Evolutionary conservation across 805 yeast genomes (phyloP), one percentile per base, ranked within the genome.

Genomic region (Yamadazyma takamatsuzukensis): DNA sequence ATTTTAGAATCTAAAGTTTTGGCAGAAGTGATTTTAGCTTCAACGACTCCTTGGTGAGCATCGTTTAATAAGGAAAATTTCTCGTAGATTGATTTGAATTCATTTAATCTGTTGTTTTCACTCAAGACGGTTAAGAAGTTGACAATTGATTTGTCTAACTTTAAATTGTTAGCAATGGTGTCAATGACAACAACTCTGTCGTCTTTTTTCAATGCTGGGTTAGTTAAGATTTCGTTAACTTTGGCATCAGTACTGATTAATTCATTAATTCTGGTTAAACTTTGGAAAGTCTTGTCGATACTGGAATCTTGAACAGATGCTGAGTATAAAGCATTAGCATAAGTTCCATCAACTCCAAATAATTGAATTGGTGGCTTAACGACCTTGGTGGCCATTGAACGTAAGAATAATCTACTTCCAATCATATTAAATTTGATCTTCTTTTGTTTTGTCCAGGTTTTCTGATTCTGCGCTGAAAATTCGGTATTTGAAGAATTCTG

Each of bases 321-420:
- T 34, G 89, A 72, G 78, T 80, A 90, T 52, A 93, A 76, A 30
- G 98, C 96, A 37, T 87, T 76, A 49, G 97, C 98, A 65, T 90
- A 90, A 45, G 97, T 88, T 58, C 97, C 98, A 49, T 89, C 97
- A 49, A 90, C 69, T 45, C 97, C 97, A 55, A 76, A 90, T 60
- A 90, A 75, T 75, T 88, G 96, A 44, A 90, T 84, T 36, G 97
- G 97, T 33, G 94, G 88, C 64, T 79, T 81, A 54, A 75, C 76
- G 38, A 74, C 39, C 54, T 70, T 66, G 53, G 80, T 62, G 54
- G 94, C 90, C 70, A 83, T 61, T 37, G 81, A 67, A 70, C 89
- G 82, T 57, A 70, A 54, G 58, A 42, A 37, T 9, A 23, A 24
- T 42, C 44, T 42, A 16, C 36, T 25, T 22, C 32, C 34, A 37